These are phyloP conservation scores for Mycosarcoma mackinlayi DNA, from an alignment of 1,284 basidiomycete genomes.

Conservation along the genomic window DNA sequence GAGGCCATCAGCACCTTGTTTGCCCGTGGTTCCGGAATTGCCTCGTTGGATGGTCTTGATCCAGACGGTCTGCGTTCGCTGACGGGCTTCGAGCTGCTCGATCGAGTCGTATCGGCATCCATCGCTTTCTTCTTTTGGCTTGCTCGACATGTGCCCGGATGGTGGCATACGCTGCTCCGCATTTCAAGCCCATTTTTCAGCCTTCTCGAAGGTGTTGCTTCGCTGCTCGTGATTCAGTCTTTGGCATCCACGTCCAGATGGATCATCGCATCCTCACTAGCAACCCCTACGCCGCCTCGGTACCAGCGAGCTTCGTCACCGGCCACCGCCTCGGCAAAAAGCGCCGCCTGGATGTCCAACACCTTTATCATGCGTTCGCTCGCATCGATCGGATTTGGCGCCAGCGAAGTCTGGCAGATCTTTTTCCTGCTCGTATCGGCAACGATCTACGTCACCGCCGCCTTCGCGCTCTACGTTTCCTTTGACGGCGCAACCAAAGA, in stretches of 20 bases:
- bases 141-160: slow-evolving; percentile 55
- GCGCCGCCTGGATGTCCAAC: slow-evolving; percentile 37
- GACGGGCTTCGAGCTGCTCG: slow-evolving; percentile 27
- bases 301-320: slow-evolving; percentile 73
- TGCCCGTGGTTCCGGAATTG: not conserved
- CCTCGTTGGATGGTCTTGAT: slow-evolving; percentile 2
- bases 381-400: slow-evolving; percentile 58
- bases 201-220: slow-evolving; percentile 66
- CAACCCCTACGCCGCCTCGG: slow-evolving; percentile 77
- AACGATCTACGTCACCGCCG: slow-evolving; percentile 62
- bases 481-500: slow-evolving; percentile 63
- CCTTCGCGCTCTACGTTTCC: slow-evolving; percentile 60
- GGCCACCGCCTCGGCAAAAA: slow-evolving; percentile 1
- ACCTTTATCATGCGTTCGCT: slow-evolving; percentile 51
- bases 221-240: slow-evolving; percentile 65
- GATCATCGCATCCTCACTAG: slow-evolving; percentile 74
- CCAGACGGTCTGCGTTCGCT: slow-evolving; percentile 20
- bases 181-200: slow-evolving; percentile 63
- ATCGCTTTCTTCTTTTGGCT: slow-evolving; percentile 54
- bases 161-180: slow-evolving; percentile 63
- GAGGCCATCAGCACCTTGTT: slow-evolving; percentile 39
- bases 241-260: slow-evolving; percentile 59
- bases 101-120: slow-evolving; percentile 23
- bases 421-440: slow-evolving; percentile 64
- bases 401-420: slow-evolving; percentile 65